phyloP scores from a whole-genome alignment of 2,329 filamentous ascomycete genomes.

The Sphaerostilbella broomeana region DNA sequence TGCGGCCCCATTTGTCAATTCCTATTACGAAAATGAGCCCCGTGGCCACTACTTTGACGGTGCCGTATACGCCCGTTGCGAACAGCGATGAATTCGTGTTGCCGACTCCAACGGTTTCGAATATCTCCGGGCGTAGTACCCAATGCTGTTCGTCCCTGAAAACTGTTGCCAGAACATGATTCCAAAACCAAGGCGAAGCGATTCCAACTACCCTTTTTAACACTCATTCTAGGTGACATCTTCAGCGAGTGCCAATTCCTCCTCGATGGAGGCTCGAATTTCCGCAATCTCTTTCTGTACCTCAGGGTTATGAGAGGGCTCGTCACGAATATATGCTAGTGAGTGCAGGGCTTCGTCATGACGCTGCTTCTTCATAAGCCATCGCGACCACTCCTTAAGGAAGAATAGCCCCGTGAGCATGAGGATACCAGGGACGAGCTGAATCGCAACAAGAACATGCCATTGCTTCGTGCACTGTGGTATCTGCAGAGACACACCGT shows the following conservation, averaged over 20 bases:
- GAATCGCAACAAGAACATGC: constrained; percentile 59
- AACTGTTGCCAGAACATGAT: constrained; percentile 17
- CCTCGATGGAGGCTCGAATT: constrained; percentile 48
- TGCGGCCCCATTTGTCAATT: constrained; percentile 33
- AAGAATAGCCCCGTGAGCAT: constrained; percentile 53
- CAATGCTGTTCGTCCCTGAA: constrained; percentile 26
- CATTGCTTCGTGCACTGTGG: constrained; percentile 47
- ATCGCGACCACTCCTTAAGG: constrained; percentile 61
- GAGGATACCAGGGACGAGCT: constrained; percentile 60
- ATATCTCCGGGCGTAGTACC: constrained; percentile 27
- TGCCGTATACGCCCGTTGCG: constrained; percentile 24
- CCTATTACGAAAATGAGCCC: constrained; percentile 37
- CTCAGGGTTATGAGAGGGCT: constrained; percentile 48
- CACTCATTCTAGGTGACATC: constrained; percentile 6
- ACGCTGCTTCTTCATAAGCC: constrained; percentile 58
- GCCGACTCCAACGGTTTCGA: constrained; percentile 23
- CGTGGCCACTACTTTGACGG: constrained; percentile 24
- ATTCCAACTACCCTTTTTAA: constrained; percentile 11
- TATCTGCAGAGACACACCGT: constrained; percentile 50
- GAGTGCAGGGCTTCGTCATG: constrained; percentile 52
- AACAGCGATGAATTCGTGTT: constrained; percentile 21
- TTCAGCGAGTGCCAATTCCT: constrained; percentile 49
- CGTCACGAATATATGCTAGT: constrained; percentile 59
- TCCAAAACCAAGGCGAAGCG: constrained; percentile 9
- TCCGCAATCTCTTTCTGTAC: constrained; percentile 61